Percentiles rank a stretch among this genome's conserved stretches.
Evolutionary conservation across 257 asterid genomes (phyloP).

Genomic region (Solanum ossicruentum): DNA sequence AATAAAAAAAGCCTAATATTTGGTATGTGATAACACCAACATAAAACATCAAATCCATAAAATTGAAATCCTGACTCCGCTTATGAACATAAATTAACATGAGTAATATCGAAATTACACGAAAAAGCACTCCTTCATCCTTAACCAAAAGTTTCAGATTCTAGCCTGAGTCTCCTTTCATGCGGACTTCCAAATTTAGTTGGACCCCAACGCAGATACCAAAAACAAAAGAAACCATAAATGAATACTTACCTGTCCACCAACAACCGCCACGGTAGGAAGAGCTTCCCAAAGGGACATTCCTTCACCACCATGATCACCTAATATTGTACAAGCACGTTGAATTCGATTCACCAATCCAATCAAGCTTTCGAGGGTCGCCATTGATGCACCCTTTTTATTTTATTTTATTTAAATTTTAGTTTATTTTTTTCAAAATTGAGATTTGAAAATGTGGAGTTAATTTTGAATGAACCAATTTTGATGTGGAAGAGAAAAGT

Average conservation of each 20-base stretch:
- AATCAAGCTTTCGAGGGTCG: slow-evolving; percentile 90
- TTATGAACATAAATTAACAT: background rate
- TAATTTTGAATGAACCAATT: background rate
- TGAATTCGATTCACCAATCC: slow-evolving; percentile 86
- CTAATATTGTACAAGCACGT: slow-evolving; percentile 90
- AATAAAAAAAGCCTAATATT: background rate
- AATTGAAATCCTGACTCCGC: background rate
- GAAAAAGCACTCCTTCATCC: background rate
- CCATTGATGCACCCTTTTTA: slow-evolving; percentile 23
- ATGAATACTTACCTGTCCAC: slow-evolving; percentile 70
- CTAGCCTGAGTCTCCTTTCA: background rate
- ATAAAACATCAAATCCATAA: background rate
- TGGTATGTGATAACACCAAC: background rate
- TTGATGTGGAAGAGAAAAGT: background rate
- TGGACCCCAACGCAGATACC: background rate
- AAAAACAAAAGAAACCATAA: background rate
- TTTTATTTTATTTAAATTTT: background rate
- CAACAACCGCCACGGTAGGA: slow-evolving; percentile 97
- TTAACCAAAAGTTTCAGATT: background rate
- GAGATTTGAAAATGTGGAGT: background rate
- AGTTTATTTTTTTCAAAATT: background rate
- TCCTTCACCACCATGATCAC: slow-evolving; percentile 99
- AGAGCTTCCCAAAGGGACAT: slow-evolving; percentile 98
- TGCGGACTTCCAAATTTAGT: background rate
- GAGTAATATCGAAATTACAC: background rate